Evolutionary conservation across 2,329 filamentous ascomycete species (phyloP).

Genomic region (Colletotrichum musae): DNA sequence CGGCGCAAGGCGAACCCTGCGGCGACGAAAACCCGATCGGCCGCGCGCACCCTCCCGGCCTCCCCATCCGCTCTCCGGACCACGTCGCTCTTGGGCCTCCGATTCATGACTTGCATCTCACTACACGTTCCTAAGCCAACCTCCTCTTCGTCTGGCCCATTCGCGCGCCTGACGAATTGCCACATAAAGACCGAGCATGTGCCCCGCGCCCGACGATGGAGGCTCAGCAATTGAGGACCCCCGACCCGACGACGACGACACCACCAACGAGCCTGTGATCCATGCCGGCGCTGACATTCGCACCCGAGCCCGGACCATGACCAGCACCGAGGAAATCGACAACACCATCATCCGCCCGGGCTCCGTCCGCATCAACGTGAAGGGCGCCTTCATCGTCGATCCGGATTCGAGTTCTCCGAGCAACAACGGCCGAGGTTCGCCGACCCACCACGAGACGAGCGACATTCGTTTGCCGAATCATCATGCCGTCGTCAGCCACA

Average conservation of each 20-base stretch:
- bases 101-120: slow-evolving; percentile 24
- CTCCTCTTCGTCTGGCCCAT: slow-evolving; percentile 18
- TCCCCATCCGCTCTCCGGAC: slow-evolving; percentile 31
- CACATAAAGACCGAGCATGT: slow-evolving; percentile 40
- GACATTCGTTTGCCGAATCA: slow-evolving; percentile 98
- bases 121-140: slow-evolving; percentile 30
- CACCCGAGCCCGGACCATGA: slow-evolving; percentile 53
- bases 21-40: slow-evolving; percentile 11
- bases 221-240: slow-evolving; percentile 34
- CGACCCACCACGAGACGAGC: slow-evolving; percentile 78
- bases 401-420: slow-evolving; percentile 74
- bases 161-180: slow-evolving; percentile 27
- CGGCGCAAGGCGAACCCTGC: slow-evolving; percentile 37
- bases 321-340: slow-evolving; percentile 71
- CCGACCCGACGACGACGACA: slow-evolving; percentile 27
- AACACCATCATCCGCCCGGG: slow-evolving; percentile 74
- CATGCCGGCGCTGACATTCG: slow-evolving; percentile 27
- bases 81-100: slow-evolving; percentile 32
- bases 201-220: slow-evolving; percentile 38
- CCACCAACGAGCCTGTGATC: slow-evolving; percentile 22
- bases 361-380: slow-evolving; percentile 93
- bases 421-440: slow-evolving; percentile 61
- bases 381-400: slow-evolving; percentile 96
- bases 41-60: slow-evolving; percentile 25
- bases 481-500: slow-evolving; percentile 94